phyloP scores from a whole-genome alignment of 345 rosid genomes.

The Nephelium lappaceum region DNA sequence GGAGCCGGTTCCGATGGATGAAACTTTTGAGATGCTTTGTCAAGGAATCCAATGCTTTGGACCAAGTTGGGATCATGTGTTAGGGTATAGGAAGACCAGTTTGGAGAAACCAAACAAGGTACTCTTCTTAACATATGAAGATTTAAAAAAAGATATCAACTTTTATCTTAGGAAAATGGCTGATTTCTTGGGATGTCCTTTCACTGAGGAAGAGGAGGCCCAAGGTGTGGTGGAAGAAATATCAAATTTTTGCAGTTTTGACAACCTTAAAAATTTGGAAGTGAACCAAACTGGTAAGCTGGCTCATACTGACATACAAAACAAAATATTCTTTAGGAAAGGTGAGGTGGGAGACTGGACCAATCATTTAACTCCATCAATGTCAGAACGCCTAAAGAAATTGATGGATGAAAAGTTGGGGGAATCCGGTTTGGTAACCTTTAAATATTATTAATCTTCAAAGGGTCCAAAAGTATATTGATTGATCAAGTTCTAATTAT shows the following conservation, averaged over 20 bases:
- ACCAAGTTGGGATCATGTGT: slow-evolving; percentile 31
- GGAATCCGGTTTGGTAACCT: too few relatives aligned
- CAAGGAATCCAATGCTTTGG: slow-evolving; percentile 20
- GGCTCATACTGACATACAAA: slow-evolving; percentile 16
- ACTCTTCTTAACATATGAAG: slow-evolving; percentile 36
- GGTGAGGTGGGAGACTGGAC: slow-evolving; percentile 38
- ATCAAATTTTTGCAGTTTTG: slow-evolving; percentile 39
- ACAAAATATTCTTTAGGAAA: slow-evolving; percentile 41
- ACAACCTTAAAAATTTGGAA: slow-evolving; percentile 39
- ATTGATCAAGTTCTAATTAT: too few relatives aligned
- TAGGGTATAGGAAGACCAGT: slow-evolving; percentile 24
- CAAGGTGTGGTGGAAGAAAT: slow-evolving; percentile 28
- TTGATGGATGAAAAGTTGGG: too few relatives aligned
- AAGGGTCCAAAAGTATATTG: too few relatives aligned
- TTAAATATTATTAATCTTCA: too few relatives aligned
- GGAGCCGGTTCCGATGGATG: background rate
- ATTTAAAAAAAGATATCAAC: slow-evolving; percentile 16
- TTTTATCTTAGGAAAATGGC: slow-evolving; percentile 28
- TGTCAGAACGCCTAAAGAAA: too few relatives aligned
- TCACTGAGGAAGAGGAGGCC: slow-evolving; percentile 26
- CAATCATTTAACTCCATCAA: too few relatives aligned
- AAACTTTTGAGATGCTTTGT: slow-evolving; percentile 33
- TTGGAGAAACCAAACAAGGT: slow-evolving; percentile 25
- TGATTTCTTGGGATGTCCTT: slow-evolving; percentile 38
- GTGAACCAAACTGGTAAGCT: slow-evolving; percentile 32